A percentile compares a stretch with the other conserved stretches of the same genome.
These are phyloP conservation scores for Crotalaria pallida DNA, from an alignment of 306 rosid genomes.

Conservation along the genomic window DNA sequence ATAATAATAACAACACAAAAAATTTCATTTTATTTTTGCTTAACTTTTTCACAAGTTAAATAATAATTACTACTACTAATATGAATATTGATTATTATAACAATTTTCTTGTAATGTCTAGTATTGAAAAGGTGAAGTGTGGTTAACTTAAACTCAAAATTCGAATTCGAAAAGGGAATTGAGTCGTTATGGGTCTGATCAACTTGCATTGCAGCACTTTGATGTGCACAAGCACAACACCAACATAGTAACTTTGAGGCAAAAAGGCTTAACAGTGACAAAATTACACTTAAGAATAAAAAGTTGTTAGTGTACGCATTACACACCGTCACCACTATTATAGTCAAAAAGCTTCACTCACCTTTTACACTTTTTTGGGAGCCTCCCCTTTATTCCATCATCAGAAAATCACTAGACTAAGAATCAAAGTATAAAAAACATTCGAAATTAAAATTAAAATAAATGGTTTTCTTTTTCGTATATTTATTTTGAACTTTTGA, in stretches of 20 bases:
- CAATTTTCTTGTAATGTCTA: not conserved
- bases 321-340: slow-evolving; percentile 23
- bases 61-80: no score
- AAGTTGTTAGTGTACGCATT: slow-evolving; percentile 23
- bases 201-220: slow-evolving; percentile 16
- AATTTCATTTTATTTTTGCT: not conserved
- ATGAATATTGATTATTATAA: not conserved
- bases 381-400: slow-evolving; percentile 25
- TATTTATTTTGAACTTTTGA: slow-evolving; percentile 30
- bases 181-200: slow-evolving; percentile 29
- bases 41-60: not conserved
- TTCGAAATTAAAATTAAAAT: slow-evolving; percentile 42
- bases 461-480: slow-evolving; percentile 30
- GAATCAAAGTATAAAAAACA: slow-evolving; percentile 26
- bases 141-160: slow-evolving; percentile 19
- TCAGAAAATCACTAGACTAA: not conserved
- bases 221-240: slow-evolving; percentile 29
- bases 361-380: slow-evolving; percentile 35
- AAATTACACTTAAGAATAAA: slow-evolving; percentile 32
- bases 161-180: not conserved
- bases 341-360: slow-evolving; percentile 46
- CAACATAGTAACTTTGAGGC: slow-evolving; percentile 40
- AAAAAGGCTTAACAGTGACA: slow-evolving; percentile 32
- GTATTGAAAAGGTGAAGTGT: no score
- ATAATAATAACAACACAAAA: not conserved